Evolutionary conservation across 2,329 filamentous ascomycete species (phyloP), one percentile per base, ranked within the genome.

Genomic region (Colletotrichum graminicola): DNA sequence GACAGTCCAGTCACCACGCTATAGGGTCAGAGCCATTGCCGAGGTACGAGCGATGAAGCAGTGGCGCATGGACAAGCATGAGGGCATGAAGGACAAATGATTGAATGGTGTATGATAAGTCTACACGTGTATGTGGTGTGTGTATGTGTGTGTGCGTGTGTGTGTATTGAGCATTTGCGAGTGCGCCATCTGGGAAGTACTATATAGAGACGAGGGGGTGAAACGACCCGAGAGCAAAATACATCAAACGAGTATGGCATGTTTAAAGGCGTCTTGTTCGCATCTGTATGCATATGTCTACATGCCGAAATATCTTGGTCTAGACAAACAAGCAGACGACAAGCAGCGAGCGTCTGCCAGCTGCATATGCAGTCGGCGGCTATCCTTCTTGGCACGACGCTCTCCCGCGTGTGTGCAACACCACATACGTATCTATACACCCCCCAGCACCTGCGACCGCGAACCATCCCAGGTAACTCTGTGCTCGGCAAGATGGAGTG

Each of bases 31-130:
- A 81, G 68, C 80, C 75, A 16, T 73, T 82, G 61, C 80, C 80
- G 18, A 78, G 74, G 73, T 82, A 82, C 66, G 79, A 81, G 72
- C 76, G 80, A 73, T 82, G 74, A 78, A 2, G 29, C 16, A 41
- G n/a, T 3, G 41, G 51, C 43, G 29, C 2, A 36, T n/a, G 23
- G 36, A n/a, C 23, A 18, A 54, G 57, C 21, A 67, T 18, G 51
- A 71, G n/a, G 67, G 52, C 12, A 62, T 23, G 67, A 56, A 57
- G 23, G 67, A 47, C 36, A 55, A 41, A 51, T 60, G 68, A 59
- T 55, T 68, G 64, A 68, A 68, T 63, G 63, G 65, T 68, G 68
- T 71, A 71, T 63, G 68, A 71, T 71, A 71, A 18, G 62, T 23
- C 34, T 52, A 52, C 14, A 11, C 47, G 64, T 56, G 43, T 60